Base-by-base conservation (phyloP, 345 rosid genomes). In the Anacardium occidentale region DNA sequence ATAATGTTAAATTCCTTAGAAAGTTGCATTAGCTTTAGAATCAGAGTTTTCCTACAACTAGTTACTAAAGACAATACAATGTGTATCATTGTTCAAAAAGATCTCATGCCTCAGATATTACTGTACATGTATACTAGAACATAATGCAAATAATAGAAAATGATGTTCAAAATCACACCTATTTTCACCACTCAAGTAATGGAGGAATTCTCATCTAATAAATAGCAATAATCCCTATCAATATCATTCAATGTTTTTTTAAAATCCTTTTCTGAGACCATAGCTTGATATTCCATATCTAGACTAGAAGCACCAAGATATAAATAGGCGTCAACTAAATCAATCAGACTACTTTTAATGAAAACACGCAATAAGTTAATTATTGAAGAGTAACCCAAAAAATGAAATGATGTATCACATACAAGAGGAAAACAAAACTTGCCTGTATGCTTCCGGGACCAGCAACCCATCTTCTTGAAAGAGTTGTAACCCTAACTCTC, bases 391-490 rank as follows among this genome's bases (percentile, higher is more conserved):
- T 5, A 26, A 34, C 61, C 56, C 18, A 51, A 45, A 69, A 61
- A 48, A 63, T n/a, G 2, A 17, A 64, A 70, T 8, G 67, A 44
- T 22, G 53, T 13, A 58, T 2, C 7, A 54, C 50, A 59, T 17
- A 78, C 42, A 72, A 68, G 44, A 51, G 66, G n/a, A 73, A 25
- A 65, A 48, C 45, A 71, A 64, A 54, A 60, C 85, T 80, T 89
- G 85, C 99, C 96, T 92, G 96, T 73, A 82, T 18, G 61, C 89
- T 89, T 79, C 88, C 97, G 56, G 87, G 86, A 79, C 97, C 96
- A 80, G 89, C 85, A 58, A 92, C 93, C 96, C 98, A 95, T 87
- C 99, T 89, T 84, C 99, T 93, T 29, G 94, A 89, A 52, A 95
- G 86, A 26, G 99, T 92, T 57, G 98, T 87, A 62, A 90, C 94